Evolutionary conservation across 495 filamentous ascomycete species (phyloP).

Genomic region (Cudoniella acicularis): DNA sequence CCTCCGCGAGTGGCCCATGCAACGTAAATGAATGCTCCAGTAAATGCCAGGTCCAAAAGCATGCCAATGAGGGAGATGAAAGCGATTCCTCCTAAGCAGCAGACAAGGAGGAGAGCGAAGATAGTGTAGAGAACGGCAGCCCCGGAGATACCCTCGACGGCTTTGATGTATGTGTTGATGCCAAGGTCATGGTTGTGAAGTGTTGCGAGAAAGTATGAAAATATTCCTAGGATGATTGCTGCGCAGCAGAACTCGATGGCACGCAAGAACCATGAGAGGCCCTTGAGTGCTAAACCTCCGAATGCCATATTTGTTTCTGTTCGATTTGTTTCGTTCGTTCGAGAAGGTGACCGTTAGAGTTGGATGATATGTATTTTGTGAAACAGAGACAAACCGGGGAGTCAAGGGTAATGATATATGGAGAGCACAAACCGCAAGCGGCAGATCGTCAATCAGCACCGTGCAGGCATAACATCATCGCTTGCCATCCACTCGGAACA

Average conservation of each 20-base stretch:
- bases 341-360: neutral
- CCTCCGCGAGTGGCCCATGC: conserved; percentile 60
- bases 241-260: conserved; percentile 67
- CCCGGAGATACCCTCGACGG: conserved; percentile 80
- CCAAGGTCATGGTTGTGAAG: conserved; percentile 53
- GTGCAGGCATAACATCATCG: neutral
- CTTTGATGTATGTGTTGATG: conserved; percentile 63
- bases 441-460: neutral
- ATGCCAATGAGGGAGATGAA: conserved; percentile 66
- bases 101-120: conserved; percentile 66
- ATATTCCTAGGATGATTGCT: conserved; percentile 72
- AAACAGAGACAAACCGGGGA: neutral
- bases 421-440: neutral
- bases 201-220: conserved; percentile 67
- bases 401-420: neutral
- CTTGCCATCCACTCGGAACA: neutral
- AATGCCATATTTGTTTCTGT: conserved; percentile 34
- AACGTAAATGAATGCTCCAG: conserved; percentile 57
- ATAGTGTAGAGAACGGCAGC: conserved; percentile 67
- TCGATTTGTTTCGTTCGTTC: neutral
- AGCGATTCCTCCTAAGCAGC: conserved; percentile 69
- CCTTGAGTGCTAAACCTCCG: conserved; percentile 56
- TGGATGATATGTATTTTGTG: neutral
- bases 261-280: conserved; percentile 60
- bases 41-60: conserved; percentile 57